Conservation (phyloP, 345 rosid genomes). For the Nephelium lappaceum region DNA sequence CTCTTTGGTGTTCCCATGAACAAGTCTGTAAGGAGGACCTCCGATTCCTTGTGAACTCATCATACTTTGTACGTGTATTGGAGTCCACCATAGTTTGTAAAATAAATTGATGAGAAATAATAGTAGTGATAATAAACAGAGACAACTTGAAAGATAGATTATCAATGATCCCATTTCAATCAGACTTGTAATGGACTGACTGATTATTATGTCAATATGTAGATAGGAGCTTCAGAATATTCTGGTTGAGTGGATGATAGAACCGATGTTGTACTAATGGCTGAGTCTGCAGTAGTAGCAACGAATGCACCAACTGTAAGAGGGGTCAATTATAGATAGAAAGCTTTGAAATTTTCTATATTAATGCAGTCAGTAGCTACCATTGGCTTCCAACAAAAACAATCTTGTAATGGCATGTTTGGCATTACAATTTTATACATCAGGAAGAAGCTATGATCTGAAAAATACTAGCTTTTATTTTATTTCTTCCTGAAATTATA, state of each 20-base stretch:
- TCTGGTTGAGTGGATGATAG: neutral
- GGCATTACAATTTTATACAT: neutral
- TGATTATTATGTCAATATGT: neutral
- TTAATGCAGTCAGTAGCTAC: neutral
- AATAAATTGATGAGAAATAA: constrained; percentile 21
- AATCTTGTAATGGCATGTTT: neutral
- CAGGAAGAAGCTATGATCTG: no score
- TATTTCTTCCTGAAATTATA: no score
- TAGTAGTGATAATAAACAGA: constrained; percentile 17
- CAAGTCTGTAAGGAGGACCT: constrained; percentile 44
- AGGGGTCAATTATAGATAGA: neutral
- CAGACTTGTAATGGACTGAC: neutral
- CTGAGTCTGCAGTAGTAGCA: neutral
- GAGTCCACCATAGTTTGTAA: constrained; percentile 35
- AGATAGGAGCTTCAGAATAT: neutral
- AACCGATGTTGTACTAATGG: constrained; percentile 1
- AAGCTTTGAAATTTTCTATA: neutral
- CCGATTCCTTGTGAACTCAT: constrained; percentile 34
- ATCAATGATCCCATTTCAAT: constrained; percentile 16
- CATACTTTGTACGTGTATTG: constrained; percentile 19
- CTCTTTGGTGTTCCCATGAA: constrained; percentile 44
- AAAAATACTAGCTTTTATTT: neutral
- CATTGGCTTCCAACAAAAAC: neutral
- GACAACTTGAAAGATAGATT: neutral
- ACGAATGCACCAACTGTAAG: neutral